A percentile compares a stretch with the other conserved stretches of the same genome.
Conservation (phyloP, 352 stramenopile species). For the Pythium brachiatum region DNA sequence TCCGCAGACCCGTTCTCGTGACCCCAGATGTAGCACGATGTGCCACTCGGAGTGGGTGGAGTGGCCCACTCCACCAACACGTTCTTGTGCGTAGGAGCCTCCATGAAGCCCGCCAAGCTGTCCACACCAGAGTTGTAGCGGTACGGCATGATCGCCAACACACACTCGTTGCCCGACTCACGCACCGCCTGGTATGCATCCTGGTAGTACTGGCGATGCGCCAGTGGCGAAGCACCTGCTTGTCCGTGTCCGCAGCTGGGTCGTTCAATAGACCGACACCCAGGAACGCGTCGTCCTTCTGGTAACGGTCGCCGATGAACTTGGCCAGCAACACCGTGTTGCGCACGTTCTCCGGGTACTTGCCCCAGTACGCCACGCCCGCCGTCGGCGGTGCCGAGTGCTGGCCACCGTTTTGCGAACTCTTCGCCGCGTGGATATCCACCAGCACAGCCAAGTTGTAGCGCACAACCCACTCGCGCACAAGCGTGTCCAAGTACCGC, state of each 20-base stretch:
- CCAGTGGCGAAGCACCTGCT: slow-evolving; percentile 18
- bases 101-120: slow-evolving; percentile 12
- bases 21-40: slow-evolving; percentile 26
- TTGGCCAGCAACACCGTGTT: slow-evolving; percentile 25
- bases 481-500: slow-evolving; percentile 33
- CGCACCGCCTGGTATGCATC: slow-evolving; percentile 24
- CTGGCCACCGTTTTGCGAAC: slow-evolving; percentile 65
- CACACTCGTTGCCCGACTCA: slow-evolving; percentile 20
- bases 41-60: too few relatives aligned
- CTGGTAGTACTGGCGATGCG: slow-evolving; percentile 29
- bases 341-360: slow-evolving; percentile 23
- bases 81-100: slow-evolving; percentile 8
- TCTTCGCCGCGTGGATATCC: slow-evolving; percentile 52
- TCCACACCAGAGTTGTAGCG: slow-evolving; percentile 10
- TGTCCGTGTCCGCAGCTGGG: slow-evolving; percentile 15
- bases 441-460: slow-evolving; percentile 40
- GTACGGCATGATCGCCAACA: slow-evolving; percentile 23
- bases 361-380: slow-evolving; percentile 11
- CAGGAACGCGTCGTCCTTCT: slow-evolving; percentile 30
- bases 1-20: slow-evolving; percentile 15
- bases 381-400: slow-evolving; percentile 39
- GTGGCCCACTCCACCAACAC: slow-evolving; percentile 32
- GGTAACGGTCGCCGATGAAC: slow-evolving; percentile 28
- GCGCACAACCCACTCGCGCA: slow-evolving; percentile 30
- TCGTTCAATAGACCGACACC: slow-evolving; percentile 34